Evolutionary conservation across 78 protist genomes (phyloP).

Genomic region (Dictyostelium discoideum): dicty_2.7 NC_007091.3:2379001-2379500

Average conservation of each 20-base stretch:
- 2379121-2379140: slow-evolving; percentile 16
- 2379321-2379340: slow-evolving; percentile 49
- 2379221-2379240: slow-evolving; percentile 56
- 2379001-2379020: neutral
- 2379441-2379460: slow-evolving; percentile 65
- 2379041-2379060: neutral
- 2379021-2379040: neutral
- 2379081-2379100: neutral
- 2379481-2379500: slow-evolving; percentile 68
- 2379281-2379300: neutral
- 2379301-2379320: neutral
- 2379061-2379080: neutral
- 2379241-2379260: slow-evolving; percentile 8
- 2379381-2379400: slow-evolving; percentile 70
- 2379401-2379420: slow-evolving; percentile 67
- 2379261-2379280: neutral
- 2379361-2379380: slow-evolving; percentile 53
- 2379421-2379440: slow-evolving; percentile 76
- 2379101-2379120: neutral
- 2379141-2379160: slow-evolving; percentile 36
- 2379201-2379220: slow-evolving; percentile 64
- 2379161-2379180: slow-evolving; percentile 42
- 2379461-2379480: slow-evolving; percentile 82
- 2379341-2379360: neutral
- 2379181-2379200: slow-evolving; percentile 32